A percentile compares a stretch with the other conserved stretches of the same genome.
Conservation (phyloP, 371 early-diverging fungal species). For the Conidiobolus incongruus region DNA sequence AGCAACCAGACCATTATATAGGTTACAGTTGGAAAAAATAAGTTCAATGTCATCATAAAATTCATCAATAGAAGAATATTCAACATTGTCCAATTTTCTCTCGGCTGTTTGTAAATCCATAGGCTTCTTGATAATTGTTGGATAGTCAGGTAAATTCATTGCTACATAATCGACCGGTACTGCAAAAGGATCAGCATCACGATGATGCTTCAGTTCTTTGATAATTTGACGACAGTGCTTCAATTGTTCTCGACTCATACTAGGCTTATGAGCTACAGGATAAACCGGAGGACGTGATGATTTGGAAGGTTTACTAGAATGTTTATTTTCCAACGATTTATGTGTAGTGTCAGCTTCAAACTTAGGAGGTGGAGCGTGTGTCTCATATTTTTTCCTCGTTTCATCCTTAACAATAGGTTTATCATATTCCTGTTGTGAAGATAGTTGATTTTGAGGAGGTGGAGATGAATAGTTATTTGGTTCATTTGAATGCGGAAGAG, state of each 20-base stretch:
- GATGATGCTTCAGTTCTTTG: constrained; percentile 43
- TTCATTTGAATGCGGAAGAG: no score
- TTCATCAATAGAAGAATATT: constrained; percentile 36
- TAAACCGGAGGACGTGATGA: no score
- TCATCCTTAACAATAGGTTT: no score
- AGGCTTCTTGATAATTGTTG: constrained; percentile 74
- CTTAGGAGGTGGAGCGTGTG: no score
- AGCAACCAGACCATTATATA: constrained; percentile 70
- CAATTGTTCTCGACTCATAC: constrained; percentile 53
- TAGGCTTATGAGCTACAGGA: constrained; percentile 7
- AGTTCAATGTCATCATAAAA: constrained; percentile 55
- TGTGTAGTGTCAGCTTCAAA: no score
- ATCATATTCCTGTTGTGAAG: no score
- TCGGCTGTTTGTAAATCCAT: constrained; percentile 96
- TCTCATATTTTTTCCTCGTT: no score
- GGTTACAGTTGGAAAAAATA: constrained; percentile 70
- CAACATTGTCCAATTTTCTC: constrained; percentile 46
- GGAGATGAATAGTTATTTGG: no score
- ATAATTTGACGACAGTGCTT: constrained; percentile 57
- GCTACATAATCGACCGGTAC: constrained; percentile 86
- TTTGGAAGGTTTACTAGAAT: no score
- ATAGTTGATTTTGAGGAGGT: no score
- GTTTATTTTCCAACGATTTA: no score
- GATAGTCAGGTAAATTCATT: constrained; percentile 87
- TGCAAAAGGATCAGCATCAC: constrained; percentile 58